phyloP scores from a whole-genome alignment of 2,329 filamentous ascomycete species.

The Verticillium klebahnii region DNA sequence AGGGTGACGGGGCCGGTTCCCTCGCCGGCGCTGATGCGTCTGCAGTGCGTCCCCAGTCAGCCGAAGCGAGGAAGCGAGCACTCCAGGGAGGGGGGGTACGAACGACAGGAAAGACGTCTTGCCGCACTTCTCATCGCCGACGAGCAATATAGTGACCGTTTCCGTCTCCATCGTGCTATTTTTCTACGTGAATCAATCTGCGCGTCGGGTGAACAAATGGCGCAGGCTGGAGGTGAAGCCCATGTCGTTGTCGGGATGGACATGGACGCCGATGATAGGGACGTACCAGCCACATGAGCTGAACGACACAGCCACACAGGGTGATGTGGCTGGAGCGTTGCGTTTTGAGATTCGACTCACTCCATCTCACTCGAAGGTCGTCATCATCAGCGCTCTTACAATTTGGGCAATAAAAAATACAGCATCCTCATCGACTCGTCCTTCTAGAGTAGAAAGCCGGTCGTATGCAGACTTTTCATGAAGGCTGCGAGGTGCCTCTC shows the following conservation, averaged over 20 bases:
- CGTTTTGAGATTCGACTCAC: background rate
- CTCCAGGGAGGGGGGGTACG: slow-evolving; percentile 21
- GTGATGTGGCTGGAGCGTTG: background rate
- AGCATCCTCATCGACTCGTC: background rate
- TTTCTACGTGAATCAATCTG: background rate
- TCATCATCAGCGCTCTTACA: no score
- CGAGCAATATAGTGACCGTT: slow-evolving; percentile 47
- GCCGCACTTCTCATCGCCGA: slow-evolving; percentile 56
- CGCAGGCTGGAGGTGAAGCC: slow-evolving; percentile 6
- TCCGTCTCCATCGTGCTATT: slow-evolving; percentile 38
- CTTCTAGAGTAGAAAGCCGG: background rate
- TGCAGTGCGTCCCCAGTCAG: slow-evolving; percentile 19
- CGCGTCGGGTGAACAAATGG: slow-evolving; percentile 10
- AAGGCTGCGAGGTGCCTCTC: background rate
- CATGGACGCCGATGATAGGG: background rate
- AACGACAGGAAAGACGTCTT: slow-evolving; percentile 61
- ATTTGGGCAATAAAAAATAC: background rate
- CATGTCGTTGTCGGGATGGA: background rate
- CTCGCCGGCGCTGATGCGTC: slow-evolving; percentile 46
- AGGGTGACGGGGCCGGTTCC: slow-evolving; percentile 38
- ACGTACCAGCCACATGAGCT: background rate
- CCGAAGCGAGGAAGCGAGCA: background rate
- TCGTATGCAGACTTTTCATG: background rate
- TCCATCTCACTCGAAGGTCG: background rate
- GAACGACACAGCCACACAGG: background rate